phyloP scores from a whole-genome alignment of 2,329 filamentous ascomycete species.

The Ilyonectria destructans region DNA sequence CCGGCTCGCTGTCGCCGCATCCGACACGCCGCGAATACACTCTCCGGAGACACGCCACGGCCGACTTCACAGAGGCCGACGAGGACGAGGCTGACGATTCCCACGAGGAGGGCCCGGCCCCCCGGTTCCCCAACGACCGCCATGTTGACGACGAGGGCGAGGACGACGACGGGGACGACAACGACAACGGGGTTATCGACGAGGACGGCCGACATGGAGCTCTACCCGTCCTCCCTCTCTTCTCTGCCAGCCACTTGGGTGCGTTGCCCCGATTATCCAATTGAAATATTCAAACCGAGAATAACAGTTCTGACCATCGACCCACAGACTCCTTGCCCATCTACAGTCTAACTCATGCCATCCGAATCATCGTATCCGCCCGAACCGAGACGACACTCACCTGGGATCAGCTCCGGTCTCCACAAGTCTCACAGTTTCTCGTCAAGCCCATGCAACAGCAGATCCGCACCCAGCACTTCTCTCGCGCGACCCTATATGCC shows the following conservation, averaged over 20 bases:
- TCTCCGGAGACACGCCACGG: slow-evolving; percentile 68
- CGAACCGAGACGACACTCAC: slow-evolving; percentile 93
- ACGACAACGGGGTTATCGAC: slow-evolving; percentile 55
- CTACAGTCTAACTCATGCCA: slow-evolving; percentile 91
- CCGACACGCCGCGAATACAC: slow-evolving; percentile 49
- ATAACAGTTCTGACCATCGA: slow-evolving; percentile 25
- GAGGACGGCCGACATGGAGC: slow-evolving; percentile 47
- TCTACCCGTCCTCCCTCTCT: slow-evolving; percentile 78
- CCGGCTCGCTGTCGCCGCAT: slow-evolving; percentile 53
- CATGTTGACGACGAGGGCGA: slow-evolving; percentile 61
- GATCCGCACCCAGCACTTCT: slow-evolving; percentile 87
- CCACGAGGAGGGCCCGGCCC: slow-evolving; percentile 54
- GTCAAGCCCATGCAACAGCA: slow-evolving; percentile 96
- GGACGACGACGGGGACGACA: slow-evolving; percentile 60
- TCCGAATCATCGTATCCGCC: slow-evolving; percentile 86
- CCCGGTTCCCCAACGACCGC: slow-evolving; percentile 42
- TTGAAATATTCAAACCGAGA: slow-evolving; percentile 10
- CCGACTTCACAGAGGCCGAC: slow-evolving; percentile 77
- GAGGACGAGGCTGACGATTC: slow-evolving; percentile 66
- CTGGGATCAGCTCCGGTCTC: slow-evolving; percentile 96
- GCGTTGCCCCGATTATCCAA: slow-evolving; percentile 39
- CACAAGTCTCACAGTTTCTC: slow-evolving; percentile 95
- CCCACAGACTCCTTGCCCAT: slow-evolving; percentile 84
- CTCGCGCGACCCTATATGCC: slow-evolving; percentile 88
- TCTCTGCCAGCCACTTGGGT: slow-evolving; percentile 86